Conservation (phyloP, 1,284 basidiomycete genomes). For the Amylostereum chailletii region DNA sequence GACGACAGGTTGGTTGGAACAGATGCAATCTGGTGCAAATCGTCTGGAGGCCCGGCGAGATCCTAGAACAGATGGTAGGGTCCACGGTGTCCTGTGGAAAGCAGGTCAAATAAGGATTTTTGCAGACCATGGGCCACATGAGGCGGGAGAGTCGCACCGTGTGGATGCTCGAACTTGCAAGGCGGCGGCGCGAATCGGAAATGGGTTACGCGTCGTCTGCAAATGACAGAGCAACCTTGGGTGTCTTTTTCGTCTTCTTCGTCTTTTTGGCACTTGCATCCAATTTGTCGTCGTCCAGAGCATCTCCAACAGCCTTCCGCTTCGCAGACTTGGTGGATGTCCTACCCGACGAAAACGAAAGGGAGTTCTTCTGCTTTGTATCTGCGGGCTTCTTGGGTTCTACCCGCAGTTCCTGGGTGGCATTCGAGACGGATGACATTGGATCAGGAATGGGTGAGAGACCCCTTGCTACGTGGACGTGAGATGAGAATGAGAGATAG, state of each 20-base stretch:
- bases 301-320: constrained; percentile 30
- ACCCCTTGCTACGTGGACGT: constrained; percentile 35
- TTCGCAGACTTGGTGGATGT: constrained; percentile 25
- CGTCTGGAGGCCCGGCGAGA: too few species aligned
- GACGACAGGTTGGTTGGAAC: too few species aligned
- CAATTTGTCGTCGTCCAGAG: constrained; percentile 17
- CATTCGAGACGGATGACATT: constrained; percentile 4
- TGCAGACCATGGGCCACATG: too few species aligned
- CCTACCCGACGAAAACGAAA: constrained; percentile 35
- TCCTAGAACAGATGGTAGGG: too few species aligned
- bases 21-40: too few species aligned
- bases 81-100: too few species aligned
- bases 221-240: constrained; percentile 47
- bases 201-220: constrained; percentile 34
- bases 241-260: constrained; percentile 34
- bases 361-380: constrained; percentile 7
- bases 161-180: too few species aligned
- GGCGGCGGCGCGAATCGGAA: too few species aligned
- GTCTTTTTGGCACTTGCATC: constrained; percentile 13
- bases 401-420: constrained; percentile 6
- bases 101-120: too few species aligned
- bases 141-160: too few species aligned
- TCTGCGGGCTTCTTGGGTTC: constrained; percentile 12
- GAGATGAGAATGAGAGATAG: background rate
- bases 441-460: constrained; percentile 33